Evolutionary conservation across 148 eudicot genomes (phyloP).

Genomic region (Limonium bicolor): DNA sequence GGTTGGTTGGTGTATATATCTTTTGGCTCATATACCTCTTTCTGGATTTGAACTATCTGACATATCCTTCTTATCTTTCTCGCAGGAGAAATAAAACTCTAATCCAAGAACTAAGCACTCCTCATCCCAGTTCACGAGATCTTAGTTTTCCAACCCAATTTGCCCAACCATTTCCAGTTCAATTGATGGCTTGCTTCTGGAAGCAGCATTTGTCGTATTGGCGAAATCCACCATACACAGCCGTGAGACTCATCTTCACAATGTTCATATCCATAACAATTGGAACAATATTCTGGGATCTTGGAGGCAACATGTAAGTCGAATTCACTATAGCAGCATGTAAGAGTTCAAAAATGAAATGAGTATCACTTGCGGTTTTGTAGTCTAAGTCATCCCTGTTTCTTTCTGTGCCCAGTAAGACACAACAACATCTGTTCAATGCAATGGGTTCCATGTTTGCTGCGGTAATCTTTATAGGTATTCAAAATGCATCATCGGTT

Average conservation of each 20-base stretch:
- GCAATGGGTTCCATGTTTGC: conserved; percentile 78
- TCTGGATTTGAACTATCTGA: no score
- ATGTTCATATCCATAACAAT: conserved; percentile 28
- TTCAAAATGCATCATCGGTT: conserved; percentile 44
- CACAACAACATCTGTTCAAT: conserved; percentile 27
- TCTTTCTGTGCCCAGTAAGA: conserved; percentile 17
- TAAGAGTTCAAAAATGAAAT: no score
- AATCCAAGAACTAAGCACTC: conserved; percentile 32
- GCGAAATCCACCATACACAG: conserved; percentile 64
- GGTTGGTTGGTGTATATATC: no score
- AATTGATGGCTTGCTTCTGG: conserved; percentile 62
- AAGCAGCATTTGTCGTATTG: conserved; percentile 68
- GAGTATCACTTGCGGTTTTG: no score
- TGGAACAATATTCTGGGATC: conserved; percentile 73
- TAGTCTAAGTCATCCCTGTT: neutral
- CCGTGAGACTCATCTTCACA: conserved; percentile 49
- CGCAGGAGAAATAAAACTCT: conserved; percentile 74
- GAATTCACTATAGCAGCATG: no score
- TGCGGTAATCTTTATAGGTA: conserved; percentile 42
- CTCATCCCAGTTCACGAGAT: conserved; percentile 45
- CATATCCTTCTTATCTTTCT: no score
- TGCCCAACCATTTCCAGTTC: conserved; percentile 41
- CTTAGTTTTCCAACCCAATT: conserved; percentile 35
- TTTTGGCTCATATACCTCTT: no score
- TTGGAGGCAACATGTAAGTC: conserved; percentile 49